Evolutionary conservation across 2,329 filamentous ascomycete species (phyloP).

Genomic region (Talaromyces sp.): DNA sequence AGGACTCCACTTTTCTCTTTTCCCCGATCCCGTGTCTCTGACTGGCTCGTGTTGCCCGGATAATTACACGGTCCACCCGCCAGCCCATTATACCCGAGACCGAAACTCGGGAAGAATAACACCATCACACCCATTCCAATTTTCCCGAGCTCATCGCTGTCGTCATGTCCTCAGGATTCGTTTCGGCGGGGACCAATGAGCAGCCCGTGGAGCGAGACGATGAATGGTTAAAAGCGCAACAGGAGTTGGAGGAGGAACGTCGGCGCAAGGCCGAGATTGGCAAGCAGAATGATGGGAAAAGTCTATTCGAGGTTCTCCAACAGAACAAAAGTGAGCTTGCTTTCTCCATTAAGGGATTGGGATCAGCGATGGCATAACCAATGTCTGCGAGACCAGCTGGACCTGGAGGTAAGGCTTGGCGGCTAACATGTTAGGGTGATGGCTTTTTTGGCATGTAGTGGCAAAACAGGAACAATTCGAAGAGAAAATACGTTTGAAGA

Average conservation of each 20-base stretch:
- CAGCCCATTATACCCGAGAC: constrained; percentile 20
- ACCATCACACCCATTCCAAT: not conserved
- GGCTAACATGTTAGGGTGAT: constrained; percentile 47
- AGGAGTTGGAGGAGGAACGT: constrained; percentile 51
- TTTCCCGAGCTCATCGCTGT: constrained; percentile 6
- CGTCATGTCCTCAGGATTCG: constrained; percentile 51
- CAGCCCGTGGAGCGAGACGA: constrained; percentile 44
- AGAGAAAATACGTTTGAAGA: constrained; percentile 53
- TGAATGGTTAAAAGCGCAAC: constrained; percentile 47
- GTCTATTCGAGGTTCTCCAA: constrained; percentile 52
- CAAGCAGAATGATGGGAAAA: constrained; percentile 57
- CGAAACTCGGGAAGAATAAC: constrained; percentile 7
- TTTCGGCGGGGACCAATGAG: constrained; percentile 47
- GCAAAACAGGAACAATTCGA: constrained; percentile 58
- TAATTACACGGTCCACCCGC: constrained; percentile 18
- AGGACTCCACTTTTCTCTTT: not conserved
- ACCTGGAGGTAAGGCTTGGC: constrained; percentile 1
- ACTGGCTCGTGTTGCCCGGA: constrained; percentile 9
- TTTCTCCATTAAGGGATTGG: not conserved
- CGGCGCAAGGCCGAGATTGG: constrained; percentile 50
- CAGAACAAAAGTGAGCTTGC: constrained; percentile 52
- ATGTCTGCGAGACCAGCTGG: not conserved
- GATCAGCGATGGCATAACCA: not conserved
- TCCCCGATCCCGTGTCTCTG: not conserved
- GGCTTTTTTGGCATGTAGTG: constrained; percentile 29